Evolutionary conservation across 345 rosid genomes (phyloP).

Genomic region (Aquilaria sinensis): DNA sequence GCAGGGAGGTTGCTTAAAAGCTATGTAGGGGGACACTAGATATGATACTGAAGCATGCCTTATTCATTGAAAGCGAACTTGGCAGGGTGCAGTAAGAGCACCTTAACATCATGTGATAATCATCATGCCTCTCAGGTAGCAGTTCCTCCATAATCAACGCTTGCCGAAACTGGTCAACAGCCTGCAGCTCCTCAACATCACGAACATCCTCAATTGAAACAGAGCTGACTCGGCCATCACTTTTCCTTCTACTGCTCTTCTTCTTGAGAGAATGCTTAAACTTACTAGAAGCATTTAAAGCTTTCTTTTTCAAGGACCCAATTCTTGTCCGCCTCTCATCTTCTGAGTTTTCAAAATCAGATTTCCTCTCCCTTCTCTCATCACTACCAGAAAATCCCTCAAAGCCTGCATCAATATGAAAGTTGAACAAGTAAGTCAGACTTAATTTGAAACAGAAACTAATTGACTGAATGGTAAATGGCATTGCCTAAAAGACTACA

Average conservation of each 20-base stretch:
- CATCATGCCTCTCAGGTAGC: slow-evolving; percentile 68
- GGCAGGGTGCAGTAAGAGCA: slow-evolving; percentile 12
- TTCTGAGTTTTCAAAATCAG: slow-evolving; percentile 97
- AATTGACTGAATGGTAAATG: slow-evolving; percentile 12
- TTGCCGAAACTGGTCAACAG: slow-evolving; percentile 88
- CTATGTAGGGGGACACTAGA: no score
- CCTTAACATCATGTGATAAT: slow-evolving; percentile 96
- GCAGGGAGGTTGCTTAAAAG: no score
- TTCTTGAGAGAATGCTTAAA: slow-evolving; percentile 92
- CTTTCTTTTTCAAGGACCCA: slow-evolving; percentile 91
- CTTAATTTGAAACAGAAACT: background rate
- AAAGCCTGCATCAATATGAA: slow-evolving; percentile 49
- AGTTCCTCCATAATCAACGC: slow-evolving; percentile 82
- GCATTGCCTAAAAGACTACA: no score
- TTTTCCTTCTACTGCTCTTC: slow-evolving; percentile 71
- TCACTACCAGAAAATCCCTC: slow-evolving; percentile 89
- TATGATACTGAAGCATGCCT: no score
- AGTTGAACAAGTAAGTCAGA: background rate
- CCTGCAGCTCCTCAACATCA: slow-evolving; percentile 77
- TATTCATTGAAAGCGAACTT: no score
- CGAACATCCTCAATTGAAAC: slow-evolving; percentile 98
- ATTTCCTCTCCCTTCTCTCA: slow-evolving; percentile 87
- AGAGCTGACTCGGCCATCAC: slow-evolving; percentile 88
- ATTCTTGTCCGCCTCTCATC: slow-evolving; percentile 96
- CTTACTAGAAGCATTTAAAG: slow-evolving; percentile 79